Evolutionary conservation across 169 alveolate genomes (phyloP), one percentile per base, ranked within the genome.

Genomic region (Plasmodium vivax): DNA sequence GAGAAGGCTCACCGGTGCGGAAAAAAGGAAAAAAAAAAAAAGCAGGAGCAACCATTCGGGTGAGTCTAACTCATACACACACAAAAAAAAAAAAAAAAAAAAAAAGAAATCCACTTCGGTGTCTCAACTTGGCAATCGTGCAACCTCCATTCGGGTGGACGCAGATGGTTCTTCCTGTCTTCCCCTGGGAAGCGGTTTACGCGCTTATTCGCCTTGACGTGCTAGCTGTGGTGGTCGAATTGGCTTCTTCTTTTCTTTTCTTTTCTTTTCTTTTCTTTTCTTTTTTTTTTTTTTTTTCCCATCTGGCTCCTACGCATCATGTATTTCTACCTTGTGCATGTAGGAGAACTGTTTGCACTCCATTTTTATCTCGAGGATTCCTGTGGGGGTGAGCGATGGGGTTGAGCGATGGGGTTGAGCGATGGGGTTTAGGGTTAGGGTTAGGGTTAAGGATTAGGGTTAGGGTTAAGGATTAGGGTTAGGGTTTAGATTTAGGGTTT

Each of bases 261-360:
- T 45, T 45, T 45, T 45, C 5, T 45, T 45, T 45, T 45, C 9
- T 45, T 45, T 45, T 8, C 7, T 4, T 41, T 41, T 41, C 6
- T 41, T 41, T 41, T 41, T 41, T 41, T 43, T 43, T 8, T 43
- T 8, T 47, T 12, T 0, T 47, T 12, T 6, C 58, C 4, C 23
- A 14, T 82, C 8, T 82, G 23, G 45, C 16, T 14, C 68, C 80
- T 73, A 85, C 23, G 80, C 93, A 34, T 88, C 74, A 38, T 30
- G 80, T 54, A 88, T 80, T 88, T 77, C 88, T n/a, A 88, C 90
- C 43, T 88, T 88, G 62, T 80, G 94, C 80, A 80, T 54, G 45
- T 88, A 51, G n/a, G 90, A 88, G 82, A 88, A 88, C 47, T 88
- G 94, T 32, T 77, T 88, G 54, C 94, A 88, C 62, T 88, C 90